Conservation (phyloP, 768 basidiomycete species). For the Suillus bovinus region DNA sequence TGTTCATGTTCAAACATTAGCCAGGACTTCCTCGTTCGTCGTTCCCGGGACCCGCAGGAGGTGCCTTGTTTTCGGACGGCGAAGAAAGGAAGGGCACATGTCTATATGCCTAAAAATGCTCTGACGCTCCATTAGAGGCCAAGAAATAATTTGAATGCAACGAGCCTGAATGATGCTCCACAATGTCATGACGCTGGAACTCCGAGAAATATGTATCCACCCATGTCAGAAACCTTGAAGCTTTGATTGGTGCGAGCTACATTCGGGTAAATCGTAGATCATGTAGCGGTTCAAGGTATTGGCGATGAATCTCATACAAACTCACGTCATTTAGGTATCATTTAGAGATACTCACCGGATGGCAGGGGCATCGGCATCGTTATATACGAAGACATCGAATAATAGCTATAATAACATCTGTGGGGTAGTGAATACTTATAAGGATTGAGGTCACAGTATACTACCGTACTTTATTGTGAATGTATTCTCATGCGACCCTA, state of each 20-base stretch:
- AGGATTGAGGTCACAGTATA: not conserved
- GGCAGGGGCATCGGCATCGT: not conserved
- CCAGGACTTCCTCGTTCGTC: conserved; percentile 34
- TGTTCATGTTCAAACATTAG: not conserved
- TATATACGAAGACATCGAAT: not conserved
- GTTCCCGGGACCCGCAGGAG: conserved; percentile 38
- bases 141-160: not conserved
- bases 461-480: not conserved
- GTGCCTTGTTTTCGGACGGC: conserved; percentile 30
- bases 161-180: not conserved
- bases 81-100: conserved; percentile 2
- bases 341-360: not conserved
- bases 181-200: not conserved
- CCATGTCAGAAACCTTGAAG: not conserved
- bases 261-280: not conserved
- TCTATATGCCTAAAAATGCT: not conserved
- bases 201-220: not conserved
- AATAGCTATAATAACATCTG: not conserved
- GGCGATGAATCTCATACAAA: conserved; percentile 46
- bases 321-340: not conserved
- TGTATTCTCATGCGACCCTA: not conserved
- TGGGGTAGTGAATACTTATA: not conserved
- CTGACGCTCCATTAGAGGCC: not conserved
- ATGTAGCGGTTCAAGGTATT: conserved; percentile 41
- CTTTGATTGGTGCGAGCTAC: not conserved